Base-by-base conservation (phyloP, 257 asterid species). In the Solanum chiquidenum region DNA sequence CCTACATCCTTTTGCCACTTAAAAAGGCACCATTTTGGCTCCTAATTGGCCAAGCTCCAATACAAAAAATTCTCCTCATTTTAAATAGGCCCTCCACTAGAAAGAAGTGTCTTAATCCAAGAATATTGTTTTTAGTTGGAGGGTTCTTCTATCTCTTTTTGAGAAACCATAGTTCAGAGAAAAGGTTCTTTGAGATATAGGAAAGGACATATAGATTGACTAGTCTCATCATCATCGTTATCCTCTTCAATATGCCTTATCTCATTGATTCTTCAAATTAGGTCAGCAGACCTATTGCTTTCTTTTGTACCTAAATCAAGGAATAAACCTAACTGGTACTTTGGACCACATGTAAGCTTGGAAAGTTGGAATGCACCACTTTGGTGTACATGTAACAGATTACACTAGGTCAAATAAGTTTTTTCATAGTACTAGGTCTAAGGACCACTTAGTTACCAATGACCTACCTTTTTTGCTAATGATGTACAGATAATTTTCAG, bases 71-170 rank as follows among this genome's bases (percentile, higher is more conserved):
- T 49, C 40, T 20, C 42, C 16, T 49, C 60, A 76, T n/a, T 12
- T 76, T 38, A 76, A 6, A 76, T 13, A 76, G 83, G 34, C 60
- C 58, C 58, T 35, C 82, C 83, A 76, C 83, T 76, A 76, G 16
- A 75, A 75, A 35, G 83, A 38, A 76, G 83, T 38, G 83, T 76
- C 83, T 23, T 10, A 38, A 76, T 76, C 58, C 14, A 62, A 62
- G 31, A 62, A 62, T 10, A 14, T 62, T 23, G n/a, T 62, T 23
- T 62, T 62, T 64, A 83, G 83, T 90, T 83, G 74, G 85, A 62
- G 49, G 92, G 91, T 91, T 90, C 91, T 69, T 83, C 44, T 68
- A 60, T 31, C 91, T 86, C 83, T 88, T 86, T 86, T 75, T 12
- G 46, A 18, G 76, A 82, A 87, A 89, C 86, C 58, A 88, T 71